Conservation (phyloP, 2,329 filamentous ascomycete genomes). For the Penicillium polonicum region DNA sequence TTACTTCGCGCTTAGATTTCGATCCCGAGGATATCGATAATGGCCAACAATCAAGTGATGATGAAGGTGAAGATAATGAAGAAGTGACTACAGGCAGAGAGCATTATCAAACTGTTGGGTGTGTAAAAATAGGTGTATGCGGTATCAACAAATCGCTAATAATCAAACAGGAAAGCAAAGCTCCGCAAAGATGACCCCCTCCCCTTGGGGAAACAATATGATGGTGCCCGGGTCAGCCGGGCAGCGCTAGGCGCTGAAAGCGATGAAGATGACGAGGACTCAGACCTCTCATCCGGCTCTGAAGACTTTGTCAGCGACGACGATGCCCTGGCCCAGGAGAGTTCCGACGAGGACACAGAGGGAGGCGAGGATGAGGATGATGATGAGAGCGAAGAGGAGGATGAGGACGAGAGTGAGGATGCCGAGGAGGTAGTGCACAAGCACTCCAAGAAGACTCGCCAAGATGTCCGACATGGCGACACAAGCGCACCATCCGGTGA, state of each 20-base stretch:
- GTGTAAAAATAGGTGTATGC: slow-evolving; percentile 24
- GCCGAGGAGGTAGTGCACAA: slow-evolving; percentile 25
- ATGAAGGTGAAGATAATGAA: slow-evolving; percentile 50
- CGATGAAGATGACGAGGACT: slow-evolving; percentile 40
- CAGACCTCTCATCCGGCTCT: slow-evolving; percentile 25
- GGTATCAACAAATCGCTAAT: slow-evolving; percentile 12
- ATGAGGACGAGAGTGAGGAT: slow-evolving; percentile 16
- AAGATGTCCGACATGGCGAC: background rate
- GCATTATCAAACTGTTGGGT: slow-evolving; percentile 80
- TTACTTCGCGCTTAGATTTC: slow-evolving; percentile 58
- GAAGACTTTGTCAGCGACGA: slow-evolving; percentile 9
- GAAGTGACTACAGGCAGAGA: slow-evolving; percentile 66
- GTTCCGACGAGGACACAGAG: slow-evolving; percentile 34
- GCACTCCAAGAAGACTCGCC: slow-evolving; percentile 3
- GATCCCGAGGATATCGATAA: slow-evolving; percentile 72
- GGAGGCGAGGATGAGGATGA: slow-evolving; percentile 24
- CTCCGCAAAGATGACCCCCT: slow-evolving; percentile 70
- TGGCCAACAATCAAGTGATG: slow-evolving; percentile 55
- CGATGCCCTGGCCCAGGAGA: slow-evolving; percentile 23
- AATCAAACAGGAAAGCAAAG: slow-evolving; percentile 67
- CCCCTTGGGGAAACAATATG: slow-evolving; percentile 74
- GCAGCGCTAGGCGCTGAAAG: slow-evolving; percentile 61
- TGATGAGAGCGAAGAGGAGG: slow-evolving; percentile 27
- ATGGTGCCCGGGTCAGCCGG: slow-evolving; percentile 72
- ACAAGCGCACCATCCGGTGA: slow-evolving; percentile 30